These are phyloP conservation scores for Aspergillus aculeatinus DNA, from an alignment of 2,329 filamentous ascomycete species.

Conservation along the genomic window DNA sequence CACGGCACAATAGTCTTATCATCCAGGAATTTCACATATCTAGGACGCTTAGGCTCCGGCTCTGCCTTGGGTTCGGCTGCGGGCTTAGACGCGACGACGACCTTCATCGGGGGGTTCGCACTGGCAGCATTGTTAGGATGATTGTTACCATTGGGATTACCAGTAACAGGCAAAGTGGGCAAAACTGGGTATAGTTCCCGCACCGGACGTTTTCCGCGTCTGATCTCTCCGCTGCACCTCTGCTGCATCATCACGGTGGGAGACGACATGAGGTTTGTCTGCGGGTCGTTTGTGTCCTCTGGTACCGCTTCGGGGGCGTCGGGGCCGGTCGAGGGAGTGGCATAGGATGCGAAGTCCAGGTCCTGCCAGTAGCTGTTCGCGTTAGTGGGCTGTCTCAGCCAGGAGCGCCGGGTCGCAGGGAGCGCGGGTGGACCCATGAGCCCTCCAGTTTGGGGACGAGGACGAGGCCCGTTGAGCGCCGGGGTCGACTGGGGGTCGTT, in stretches of 20 bases:
- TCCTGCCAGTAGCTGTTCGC: neutral
- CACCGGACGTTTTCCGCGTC: neutral
- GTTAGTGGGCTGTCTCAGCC: neutral
- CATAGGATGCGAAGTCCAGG: neutral
- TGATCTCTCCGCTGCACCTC: neutral
- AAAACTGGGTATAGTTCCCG: neutral
- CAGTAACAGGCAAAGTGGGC: neutral
- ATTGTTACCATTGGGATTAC: neutral
- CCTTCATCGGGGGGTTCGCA: neutral
- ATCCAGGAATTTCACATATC: neutral
- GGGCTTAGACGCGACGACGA: neutral
- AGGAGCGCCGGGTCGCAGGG: neutral
- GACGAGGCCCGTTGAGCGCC: no score
- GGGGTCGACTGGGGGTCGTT: neutral
- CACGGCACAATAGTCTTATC: neutral
- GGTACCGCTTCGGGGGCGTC: neutral
- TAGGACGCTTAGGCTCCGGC: neutral
- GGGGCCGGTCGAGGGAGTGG: neutral
- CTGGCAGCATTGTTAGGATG: neutral
- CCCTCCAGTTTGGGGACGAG: neutral
- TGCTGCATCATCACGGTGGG: neutral
- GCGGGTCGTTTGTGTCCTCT: no score
- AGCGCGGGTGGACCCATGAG: neutral
- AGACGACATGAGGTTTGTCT: neutral
- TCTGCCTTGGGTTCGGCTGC: neutral